phyloP scores from a whole-genome alignment of 2,329 filamentous ascomycete species.

The Ophiosphaerella herpotricha region DNA sequence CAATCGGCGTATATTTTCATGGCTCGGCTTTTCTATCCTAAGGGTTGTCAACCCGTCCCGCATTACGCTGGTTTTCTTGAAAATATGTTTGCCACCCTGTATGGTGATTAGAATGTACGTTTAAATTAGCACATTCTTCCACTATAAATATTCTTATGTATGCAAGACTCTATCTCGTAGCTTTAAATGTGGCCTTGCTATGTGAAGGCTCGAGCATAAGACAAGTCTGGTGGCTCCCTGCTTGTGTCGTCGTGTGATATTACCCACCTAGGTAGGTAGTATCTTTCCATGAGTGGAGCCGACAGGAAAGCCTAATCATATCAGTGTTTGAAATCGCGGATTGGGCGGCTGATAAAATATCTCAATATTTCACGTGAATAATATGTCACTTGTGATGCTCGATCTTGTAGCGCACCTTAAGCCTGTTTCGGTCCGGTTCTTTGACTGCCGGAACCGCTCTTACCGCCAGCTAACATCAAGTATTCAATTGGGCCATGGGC shows the following conservation, averaged over 20 bases:
- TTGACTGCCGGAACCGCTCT: slow-evolving; percentile 19
- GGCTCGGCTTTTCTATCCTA: not conserved
- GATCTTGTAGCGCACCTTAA: slow-evolving; percentile 2
- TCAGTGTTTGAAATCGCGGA: no score
- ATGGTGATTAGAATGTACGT: no score
- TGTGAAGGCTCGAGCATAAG: no score
- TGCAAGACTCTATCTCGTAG: no score
- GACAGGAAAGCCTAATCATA: no score
- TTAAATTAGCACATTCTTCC: not conserved
- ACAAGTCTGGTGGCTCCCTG: no score
- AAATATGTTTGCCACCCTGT: no score
- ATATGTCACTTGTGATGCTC: not conserved
- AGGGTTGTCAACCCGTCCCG: not conserved
- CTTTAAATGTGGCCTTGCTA: no score
- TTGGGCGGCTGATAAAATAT: not conserved
- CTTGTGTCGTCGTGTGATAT: no score
- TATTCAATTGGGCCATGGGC: slow-evolving; percentile 1
- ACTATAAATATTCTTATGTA: slow-evolving; percentile 1
- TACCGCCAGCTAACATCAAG: slow-evolving; percentile 14
- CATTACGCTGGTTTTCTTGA: not conserved
- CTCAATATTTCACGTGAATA: not conserved
- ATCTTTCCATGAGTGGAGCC: no score
- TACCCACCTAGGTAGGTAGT: no score
- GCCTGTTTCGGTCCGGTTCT: slow-evolving; percentile 1
- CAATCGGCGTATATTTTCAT: slow-evolving; percentile 11